Conservation (phyloP, 495 filamentous ascomycete species). For the Xylaria venustula region DNA sequence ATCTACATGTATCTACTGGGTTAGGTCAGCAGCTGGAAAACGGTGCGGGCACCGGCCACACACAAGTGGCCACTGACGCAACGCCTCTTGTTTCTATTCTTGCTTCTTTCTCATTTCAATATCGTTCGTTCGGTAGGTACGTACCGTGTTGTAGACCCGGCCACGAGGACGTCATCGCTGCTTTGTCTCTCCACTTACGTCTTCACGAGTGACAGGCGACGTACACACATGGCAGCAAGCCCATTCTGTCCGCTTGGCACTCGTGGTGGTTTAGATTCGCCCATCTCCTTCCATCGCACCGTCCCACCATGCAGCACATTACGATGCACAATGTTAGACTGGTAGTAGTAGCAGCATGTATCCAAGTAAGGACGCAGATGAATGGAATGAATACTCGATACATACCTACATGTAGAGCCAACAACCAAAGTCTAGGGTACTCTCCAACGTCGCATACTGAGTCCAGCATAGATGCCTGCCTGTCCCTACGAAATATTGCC, state of each 20-base stretch:
- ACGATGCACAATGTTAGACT: no score
- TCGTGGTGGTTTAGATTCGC: not conserved
- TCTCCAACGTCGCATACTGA: no score
- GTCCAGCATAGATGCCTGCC: no score
- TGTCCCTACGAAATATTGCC: no score
- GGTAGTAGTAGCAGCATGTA: no score
- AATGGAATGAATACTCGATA: no score
- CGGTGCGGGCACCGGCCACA: no score
- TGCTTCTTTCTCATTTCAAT: not conserved
- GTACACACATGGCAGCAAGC: not conserved
- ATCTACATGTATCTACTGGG: no score
- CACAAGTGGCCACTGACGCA: constrained; percentile 9
- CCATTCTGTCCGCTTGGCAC: not conserved
- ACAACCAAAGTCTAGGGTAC: no score
- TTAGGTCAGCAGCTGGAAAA: not conserved
- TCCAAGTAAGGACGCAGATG: no score
- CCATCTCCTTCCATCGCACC: not conserved
- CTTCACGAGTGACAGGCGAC: not conserved
- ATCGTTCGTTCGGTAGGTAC: not conserved
- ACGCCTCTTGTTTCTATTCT: not conserved
- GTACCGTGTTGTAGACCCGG: not conserved
- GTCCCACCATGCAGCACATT: not conserved
- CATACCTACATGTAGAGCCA: no score
- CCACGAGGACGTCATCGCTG: constrained; percentile 6
- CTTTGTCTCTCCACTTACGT: not conserved